A percentile compares a stretch with the other conserved stretches of the same genome.
phyloP scores from a whole-genome alignment of 192 early-diverging fungal genomes.

The Backusella mclennaniae region DNA sequence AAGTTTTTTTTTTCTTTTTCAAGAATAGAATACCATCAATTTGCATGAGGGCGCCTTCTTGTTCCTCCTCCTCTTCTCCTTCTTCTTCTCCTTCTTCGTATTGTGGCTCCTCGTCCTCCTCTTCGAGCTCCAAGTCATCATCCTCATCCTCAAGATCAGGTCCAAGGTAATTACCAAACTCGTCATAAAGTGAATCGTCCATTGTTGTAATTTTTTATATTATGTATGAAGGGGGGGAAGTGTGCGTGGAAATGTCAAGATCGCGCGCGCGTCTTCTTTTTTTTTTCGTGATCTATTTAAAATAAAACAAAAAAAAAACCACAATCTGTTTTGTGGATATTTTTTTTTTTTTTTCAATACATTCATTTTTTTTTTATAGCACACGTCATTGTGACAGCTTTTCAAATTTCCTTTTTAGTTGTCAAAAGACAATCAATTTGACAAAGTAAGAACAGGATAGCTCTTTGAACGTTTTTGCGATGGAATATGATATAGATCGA shows the following conservation, averaged over 20 bases:
- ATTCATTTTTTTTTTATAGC: not conserved
- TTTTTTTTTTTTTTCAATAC: not conserved
- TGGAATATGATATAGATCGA: no score
- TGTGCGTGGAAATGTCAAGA: not conserved
- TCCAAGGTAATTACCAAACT: constrained; percentile 99
- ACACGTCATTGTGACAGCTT: constrained; percentile 4
- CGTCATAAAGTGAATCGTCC: constrained; percentile 83
- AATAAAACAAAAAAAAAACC: not conserved
- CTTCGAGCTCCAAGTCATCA: constrained; percentile 51
- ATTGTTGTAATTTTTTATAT: constrained; percentile 35
- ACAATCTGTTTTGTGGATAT: not conserved
- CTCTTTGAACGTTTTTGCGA: no score
- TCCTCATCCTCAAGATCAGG: constrained; percentile 83
- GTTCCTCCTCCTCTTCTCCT: constrained; percentile 32
- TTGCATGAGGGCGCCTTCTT: constrained; percentile 51
- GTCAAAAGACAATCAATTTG: not conserved
- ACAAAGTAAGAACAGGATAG: not conserved
- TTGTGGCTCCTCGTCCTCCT: constrained; percentile 46
- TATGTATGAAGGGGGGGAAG: not conserved
- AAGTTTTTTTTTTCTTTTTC: not conserved
- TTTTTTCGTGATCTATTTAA: constrained; percentile 3
- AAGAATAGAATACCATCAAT: constrained; percentile 52
- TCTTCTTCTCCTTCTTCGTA: constrained; percentile 28
- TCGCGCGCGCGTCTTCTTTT: not conserved
- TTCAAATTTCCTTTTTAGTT: not conserved